Evolutionary conservation across 371 early-diverging fungal genomes (phyloP).

Genomic region (Pancytospora philotis): DNA sequence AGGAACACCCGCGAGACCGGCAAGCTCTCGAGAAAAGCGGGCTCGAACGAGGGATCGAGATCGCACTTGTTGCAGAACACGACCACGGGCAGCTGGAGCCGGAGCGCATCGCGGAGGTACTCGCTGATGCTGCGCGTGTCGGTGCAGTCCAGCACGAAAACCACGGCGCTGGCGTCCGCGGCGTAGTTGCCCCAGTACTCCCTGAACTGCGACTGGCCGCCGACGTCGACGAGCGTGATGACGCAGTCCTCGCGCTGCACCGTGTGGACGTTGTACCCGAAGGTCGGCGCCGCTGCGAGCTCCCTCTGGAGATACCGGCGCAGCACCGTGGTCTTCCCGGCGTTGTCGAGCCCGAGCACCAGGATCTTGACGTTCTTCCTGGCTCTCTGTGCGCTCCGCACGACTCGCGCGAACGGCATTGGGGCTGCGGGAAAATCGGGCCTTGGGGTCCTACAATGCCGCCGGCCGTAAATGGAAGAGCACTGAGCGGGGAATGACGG

Average conservation of each 20-base stretch:
- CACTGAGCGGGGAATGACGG: too few relatives aligned
- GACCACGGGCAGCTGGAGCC: slow-evolving; percentile 65
- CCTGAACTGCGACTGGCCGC: slow-evolving; percentile 87
- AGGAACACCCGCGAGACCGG: neutral
- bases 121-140: slow-evolving; percentile 70
- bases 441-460: too few relatives aligned
- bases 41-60: slow-evolving; percentile 11
- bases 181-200: slow-evolving; percentile 97
- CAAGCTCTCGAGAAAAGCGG: neutral
- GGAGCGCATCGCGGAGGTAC: slow-evolving; percentile 67
- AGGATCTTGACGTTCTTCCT: slow-evolving; percentile 80
- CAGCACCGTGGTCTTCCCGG: slow-evolving; percentile 94
- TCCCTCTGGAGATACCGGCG: slow-evolving; percentile 66
- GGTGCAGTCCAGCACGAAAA: slow-evolving; percentile 92
- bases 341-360: slow-evolving; percentile 92
- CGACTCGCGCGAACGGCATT: slow-evolving; percentile 47
- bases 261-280: slow-evolving; percentile 52
- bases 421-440: neutral
- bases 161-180: slow-evolving; percentile 88
- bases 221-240: slow-evolving; percentile 86
- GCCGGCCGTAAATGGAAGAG: too few relatives aligned
- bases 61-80: slow-evolving; percentile 52
- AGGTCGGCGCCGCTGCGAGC: slow-evolving; percentile 46
- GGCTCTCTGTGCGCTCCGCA: slow-evolving; percentile 61
- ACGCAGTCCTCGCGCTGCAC: slow-evolving; percentile 61